A percentile compares a stretch with the other conserved stretches of the same genome.
Evolutionary conservation across 2,329 filamentous ascomycete species (phyloP).

Genomic region (Thielaviopsis euricoi): DNA sequence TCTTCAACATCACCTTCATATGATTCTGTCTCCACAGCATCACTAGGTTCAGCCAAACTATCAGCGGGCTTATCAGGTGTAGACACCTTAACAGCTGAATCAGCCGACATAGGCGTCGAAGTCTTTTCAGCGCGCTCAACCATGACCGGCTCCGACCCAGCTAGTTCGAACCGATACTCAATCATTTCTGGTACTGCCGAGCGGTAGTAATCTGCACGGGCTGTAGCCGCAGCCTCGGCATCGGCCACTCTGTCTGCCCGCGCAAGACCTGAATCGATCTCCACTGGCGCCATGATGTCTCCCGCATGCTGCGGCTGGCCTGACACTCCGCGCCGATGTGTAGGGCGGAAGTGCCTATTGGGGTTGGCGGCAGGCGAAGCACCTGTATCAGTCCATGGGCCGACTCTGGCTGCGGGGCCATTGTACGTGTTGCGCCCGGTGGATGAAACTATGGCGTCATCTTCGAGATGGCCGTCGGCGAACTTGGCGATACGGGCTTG

Average conservation of each 20-base stretch:
- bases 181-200: constrained; percentile 16
- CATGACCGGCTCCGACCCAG: constrained; percentile 20
- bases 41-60: background rate
- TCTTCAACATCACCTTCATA: background rate
- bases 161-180: constrained; percentile 26
- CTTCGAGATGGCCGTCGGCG: constrained; percentile 11
- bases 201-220: background rate
- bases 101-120: too few species aligned
- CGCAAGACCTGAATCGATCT: constrained; percentile 29
- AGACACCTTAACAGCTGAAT: background rate
- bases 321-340: constrained; percentile 21
- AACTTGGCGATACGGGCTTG: constrained; percentile 14
- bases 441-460: constrained; percentile 13
- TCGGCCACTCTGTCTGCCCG: constrained; percentile 7
- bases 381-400: constrained; percentile 29
- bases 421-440: constrained; percentile 25
- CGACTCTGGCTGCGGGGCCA: constrained; percentile 26
- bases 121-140: background rate
- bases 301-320: constrained; percentile 28
- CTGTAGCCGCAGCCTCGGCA: background rate
- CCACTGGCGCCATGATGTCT: constrained; percentile 35
- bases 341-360: constrained; percentile 13
- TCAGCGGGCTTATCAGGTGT: too few species aligned
- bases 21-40: background rate
- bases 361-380: constrained; percentile 15